Conservation (phyloP, 139 green algal species). For the Desmodesmus armatus region DNA sequence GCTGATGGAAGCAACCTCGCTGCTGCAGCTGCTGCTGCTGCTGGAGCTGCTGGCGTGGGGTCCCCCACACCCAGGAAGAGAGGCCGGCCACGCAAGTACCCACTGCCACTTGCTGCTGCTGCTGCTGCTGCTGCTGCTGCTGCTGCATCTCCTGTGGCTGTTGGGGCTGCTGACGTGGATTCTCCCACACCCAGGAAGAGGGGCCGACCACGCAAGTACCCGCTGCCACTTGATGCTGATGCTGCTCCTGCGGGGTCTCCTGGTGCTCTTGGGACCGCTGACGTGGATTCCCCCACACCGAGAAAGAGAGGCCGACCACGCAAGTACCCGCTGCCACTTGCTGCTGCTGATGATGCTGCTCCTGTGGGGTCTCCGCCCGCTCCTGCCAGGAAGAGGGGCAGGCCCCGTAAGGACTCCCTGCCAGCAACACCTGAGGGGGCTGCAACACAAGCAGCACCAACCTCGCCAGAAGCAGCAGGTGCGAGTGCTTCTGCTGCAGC, state of each 20-base stretch:
- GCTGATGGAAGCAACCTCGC: too few species aligned
- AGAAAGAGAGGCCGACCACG: too few species aligned
- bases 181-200: not conserved
- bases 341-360: not conserved
- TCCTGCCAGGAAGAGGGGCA: too few species aligned
- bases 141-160: not conserved
- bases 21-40: constrained; percentile 4
- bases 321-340: too few species aligned
- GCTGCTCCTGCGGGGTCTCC: too few species aligned
- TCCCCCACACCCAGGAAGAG: too few species aligned
- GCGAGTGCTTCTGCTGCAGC: not conserved
- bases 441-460: not conserved
- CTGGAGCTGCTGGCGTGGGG: too few species aligned
- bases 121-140: not conserved
- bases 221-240: not conserved
- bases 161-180: not conserved
- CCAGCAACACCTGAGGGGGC: too few species aligned
- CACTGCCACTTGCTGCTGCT: not conserved
- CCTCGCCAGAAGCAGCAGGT: not conserved
- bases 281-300: not conserved
- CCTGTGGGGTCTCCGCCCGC: too few species aligned
- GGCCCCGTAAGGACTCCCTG: too few species aligned
- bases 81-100: too few species aligned
- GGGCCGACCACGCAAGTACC: not conserved
- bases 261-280: too few species aligned